Evolutionary conservation across 1,284 basidiomycete genomes (phyloP).

Genomic region (Microbotryum scabiosae): DNA sequence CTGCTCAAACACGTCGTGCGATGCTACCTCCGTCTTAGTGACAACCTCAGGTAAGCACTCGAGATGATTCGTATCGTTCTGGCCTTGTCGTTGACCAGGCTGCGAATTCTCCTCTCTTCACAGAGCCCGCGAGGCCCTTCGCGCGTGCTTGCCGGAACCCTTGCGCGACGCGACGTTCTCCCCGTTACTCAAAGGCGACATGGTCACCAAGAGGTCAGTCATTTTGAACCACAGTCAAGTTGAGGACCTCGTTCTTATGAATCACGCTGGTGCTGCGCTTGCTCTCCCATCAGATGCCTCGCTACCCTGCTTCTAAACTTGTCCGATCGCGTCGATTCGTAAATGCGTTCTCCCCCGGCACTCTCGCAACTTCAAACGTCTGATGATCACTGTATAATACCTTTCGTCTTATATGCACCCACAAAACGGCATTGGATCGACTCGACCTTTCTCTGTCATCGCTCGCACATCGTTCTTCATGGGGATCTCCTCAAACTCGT

Average conservation of each 20-base stretch:
- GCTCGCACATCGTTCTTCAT: too few species aligned
- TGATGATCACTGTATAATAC: too few species aligned
- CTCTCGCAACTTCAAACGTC: too few species aligned
- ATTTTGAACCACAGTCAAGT: neutral
- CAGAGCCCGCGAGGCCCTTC: constrained; percentile 88
- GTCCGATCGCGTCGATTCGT: constrained; percentile 43
- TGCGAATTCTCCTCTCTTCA: neutral
- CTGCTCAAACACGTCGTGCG: constrained; percentile 96
- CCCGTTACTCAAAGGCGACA: constrained; percentile 60
- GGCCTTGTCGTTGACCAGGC: neutral
- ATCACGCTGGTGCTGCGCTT: neutral
- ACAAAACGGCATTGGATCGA: too few species aligned
- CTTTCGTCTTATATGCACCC: too few species aligned
- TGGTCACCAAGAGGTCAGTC: constrained; percentile 67
- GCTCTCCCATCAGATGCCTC: constrained; percentile 58
- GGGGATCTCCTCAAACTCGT: too few species aligned
- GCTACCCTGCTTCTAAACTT: constrained; percentile 91
- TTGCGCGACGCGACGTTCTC: constrained; percentile 90
- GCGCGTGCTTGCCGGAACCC: constrained; percentile 94
- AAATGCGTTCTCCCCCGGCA: neutral
- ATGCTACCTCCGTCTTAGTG: constrained; percentile 91
- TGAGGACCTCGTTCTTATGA: too few species aligned
- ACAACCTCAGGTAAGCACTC: constrained; percentile 72
- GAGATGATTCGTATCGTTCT: neutral
- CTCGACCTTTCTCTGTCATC: too few species aligned